Evolutionary conservation across 1,284 basidiomycete species (phyloP).

Genomic region (Anthracocystis setariae): DNA sequence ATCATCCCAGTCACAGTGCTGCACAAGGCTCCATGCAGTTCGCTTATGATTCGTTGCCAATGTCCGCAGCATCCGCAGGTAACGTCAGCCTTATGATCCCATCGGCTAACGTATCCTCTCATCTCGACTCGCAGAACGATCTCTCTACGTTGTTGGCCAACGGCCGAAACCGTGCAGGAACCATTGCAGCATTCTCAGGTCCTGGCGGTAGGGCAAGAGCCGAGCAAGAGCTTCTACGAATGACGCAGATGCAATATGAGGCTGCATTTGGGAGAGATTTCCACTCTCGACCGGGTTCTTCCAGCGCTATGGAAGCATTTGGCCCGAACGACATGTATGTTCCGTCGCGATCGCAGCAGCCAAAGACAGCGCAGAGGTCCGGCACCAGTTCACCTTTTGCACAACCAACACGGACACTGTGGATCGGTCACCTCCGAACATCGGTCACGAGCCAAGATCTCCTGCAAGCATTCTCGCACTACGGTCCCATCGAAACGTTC

Average conservation of each 20-base stretch:
- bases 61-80: constrained; percentile 1
- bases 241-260: constrained; percentile 38
- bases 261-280: constrained; percentile 5
- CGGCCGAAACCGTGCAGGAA: constrained; percentile 59
- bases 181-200: constrained; percentile 61
- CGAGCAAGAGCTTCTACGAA: constrained; percentile 59
- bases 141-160: constrained; percentile 18
- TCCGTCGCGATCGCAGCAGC: constrained; percentile 13
- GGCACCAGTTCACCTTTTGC: constrained; percentile 69
- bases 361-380: constrained; percentile 10
- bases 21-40: neutral
- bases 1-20: constrained; percentile 2
- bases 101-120: constrained; percentile 2
- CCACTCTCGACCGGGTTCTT: constrained; percentile 21
- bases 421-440: constrained; percentile 96
- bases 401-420: constrained; percentile 91
- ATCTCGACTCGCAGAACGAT: constrained; percentile 14
- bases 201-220: constrained; percentile 56
- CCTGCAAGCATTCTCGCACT: constrained; percentile 91
- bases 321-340: constrained; percentile 12
- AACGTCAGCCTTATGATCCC: constrained; percentile 6
- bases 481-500: constrained; percentile 94
- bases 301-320: constrained; percentile 20
- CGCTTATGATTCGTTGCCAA: constrained; percentile 7
- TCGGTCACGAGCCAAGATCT: constrained; percentile 92